phyloP scores from a whole-genome alignment of 306 rosid genomes.

The Datisca glomerata region DNA sequence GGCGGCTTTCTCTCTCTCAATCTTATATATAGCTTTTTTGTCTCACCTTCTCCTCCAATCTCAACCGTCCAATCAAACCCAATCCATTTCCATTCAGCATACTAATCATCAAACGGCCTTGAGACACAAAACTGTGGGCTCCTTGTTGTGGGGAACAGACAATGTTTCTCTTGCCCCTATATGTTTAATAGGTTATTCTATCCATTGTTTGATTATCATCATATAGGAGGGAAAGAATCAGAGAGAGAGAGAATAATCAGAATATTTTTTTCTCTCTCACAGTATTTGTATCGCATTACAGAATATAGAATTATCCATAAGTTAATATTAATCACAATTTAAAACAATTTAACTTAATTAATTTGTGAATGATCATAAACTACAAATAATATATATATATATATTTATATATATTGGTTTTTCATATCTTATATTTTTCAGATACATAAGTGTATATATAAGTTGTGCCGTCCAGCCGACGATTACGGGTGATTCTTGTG shows the following conservation, averaged over 20 bases:
- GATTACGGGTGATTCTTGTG: conserved; percentile 74
- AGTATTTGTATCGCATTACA: neutral
- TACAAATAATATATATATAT: neutral
- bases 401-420: neutral
- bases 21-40: neutral
- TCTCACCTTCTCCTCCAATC: neutral
- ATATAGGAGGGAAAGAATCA: too few species aligned
- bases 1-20: conserved; percentile 33
- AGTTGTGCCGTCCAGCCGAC: conserved; percentile 69
- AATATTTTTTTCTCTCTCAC: neutral
- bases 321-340: neutral
- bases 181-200: neutral
- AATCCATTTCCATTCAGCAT: neutral
- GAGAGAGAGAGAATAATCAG: too few species aligned
- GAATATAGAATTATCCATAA: too few species aligned
- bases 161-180: neutral
- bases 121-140: too few species aligned
- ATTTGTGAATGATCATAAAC: neutral
- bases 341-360: too few species aligned
- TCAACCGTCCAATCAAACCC: conserved; percentile 13
- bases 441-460: neutral
- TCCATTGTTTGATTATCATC: neutral
- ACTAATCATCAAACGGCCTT: neutral
- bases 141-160: too few species aligned
- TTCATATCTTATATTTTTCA: neutral